Conservation (phyloP, 306 rosid species). For the Glycine soja region DNA sequence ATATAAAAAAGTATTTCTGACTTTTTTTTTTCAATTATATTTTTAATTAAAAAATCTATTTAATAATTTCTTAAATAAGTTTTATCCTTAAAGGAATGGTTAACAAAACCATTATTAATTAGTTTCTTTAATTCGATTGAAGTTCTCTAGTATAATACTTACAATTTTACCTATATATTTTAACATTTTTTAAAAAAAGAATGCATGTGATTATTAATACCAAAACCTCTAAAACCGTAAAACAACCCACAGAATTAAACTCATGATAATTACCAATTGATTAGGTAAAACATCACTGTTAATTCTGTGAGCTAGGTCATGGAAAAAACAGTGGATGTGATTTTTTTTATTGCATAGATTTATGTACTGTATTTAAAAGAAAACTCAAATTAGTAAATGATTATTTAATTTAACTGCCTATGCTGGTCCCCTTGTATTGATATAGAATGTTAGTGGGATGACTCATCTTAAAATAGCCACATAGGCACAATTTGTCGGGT, state of each 20-base stretch:
- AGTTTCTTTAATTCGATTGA: neutral
- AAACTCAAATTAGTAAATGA: neutral
- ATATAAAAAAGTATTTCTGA: no score
- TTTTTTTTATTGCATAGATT: neutral
- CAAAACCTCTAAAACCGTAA: slow-evolving; percentile 22
- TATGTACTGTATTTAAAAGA: neutral
- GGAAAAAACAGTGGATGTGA: neutral
- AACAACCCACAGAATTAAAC: slow-evolving; percentile 10
- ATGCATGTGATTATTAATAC: neutral
- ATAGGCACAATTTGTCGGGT: slow-evolving; percentile 42
- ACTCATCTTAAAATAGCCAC: slow-evolving; percentile 31
- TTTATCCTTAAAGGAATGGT: neutral
- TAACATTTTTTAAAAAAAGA: neutral
- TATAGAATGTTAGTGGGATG: slow-evolving; percentile 7
- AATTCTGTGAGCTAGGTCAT: neutral
- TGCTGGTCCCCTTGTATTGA: slow-evolving; percentile 9
- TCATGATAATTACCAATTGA: neutral
- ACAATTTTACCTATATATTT: neutral
- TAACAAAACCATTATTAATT: neutral
- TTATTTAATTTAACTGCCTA: slow-evolving; percentile 18
- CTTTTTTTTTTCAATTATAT: neutral
- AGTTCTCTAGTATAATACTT: neutral
- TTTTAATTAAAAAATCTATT: neutral
- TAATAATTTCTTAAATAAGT: neutral
- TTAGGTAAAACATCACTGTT: slow-evolving; percentile 34